Conservation (phyloP, 192 early-diverging fungal genomes). For the Hyaloraphidium curvatum region DNA sequence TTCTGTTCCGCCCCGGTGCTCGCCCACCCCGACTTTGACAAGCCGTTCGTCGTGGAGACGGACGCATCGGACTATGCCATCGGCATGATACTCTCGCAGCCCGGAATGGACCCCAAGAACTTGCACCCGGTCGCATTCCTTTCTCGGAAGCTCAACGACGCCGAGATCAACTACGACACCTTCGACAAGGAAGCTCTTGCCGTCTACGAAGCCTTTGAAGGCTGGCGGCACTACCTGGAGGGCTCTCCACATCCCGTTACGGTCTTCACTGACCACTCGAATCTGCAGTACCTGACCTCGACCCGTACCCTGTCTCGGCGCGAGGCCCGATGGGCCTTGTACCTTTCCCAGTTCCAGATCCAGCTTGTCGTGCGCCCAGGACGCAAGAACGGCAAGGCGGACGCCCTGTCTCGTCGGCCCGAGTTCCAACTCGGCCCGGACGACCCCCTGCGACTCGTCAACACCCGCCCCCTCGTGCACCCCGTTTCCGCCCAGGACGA, state of each 20-base stretch:
- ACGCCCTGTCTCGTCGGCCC: conserved; percentile 18
- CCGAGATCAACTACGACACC: conserved; percentile 12
- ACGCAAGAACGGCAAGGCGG: conserved; percentile 9
- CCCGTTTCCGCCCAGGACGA: too few relatives aligned
- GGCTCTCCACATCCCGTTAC: too few relatives aligned
- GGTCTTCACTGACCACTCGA: neutral
- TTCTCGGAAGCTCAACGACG: conserved; percentile 1
- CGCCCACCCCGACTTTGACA: conserved; percentile 7
- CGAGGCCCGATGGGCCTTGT: neutral
- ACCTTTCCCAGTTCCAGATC: too few relatives aligned
- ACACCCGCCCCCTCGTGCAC: too few relatives aligned
- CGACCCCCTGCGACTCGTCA: too few relatives aligned
- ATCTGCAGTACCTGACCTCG: neutral
- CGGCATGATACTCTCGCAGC: conserved; percentile 16
- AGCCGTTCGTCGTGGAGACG: conserved; percentile 11
- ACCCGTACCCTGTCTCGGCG: neutral
- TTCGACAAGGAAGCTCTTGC: conserved; percentile 10
- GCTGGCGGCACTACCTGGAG: conserved; percentile 11
- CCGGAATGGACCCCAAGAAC: conserved; percentile 3
- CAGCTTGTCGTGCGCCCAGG: conserved; percentile 13
- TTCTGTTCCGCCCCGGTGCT: conserved; percentile 17
- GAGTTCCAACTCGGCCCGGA: too few relatives aligned
- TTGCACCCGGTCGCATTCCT: conserved; percentile 9
- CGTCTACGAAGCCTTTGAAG: conserved; percentile 6
- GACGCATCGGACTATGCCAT: conserved; percentile 21